Evolutionary conservation across 2,329 filamentous ascomycete genomes (phyloP).

Genomic region (Aspergillus ibericus): DNA sequence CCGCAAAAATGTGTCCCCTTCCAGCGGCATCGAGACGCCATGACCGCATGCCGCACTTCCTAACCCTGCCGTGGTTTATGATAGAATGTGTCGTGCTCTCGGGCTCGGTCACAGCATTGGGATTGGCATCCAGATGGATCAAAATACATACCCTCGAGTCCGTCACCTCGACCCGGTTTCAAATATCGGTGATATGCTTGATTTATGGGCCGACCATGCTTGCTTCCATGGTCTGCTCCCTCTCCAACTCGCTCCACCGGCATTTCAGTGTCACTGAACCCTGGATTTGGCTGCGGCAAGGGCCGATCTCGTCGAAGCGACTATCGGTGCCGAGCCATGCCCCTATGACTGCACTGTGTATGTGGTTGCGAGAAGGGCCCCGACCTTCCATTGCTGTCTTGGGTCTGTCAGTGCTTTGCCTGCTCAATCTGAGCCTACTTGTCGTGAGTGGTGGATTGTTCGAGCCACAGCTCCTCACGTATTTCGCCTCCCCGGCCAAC

Average conservation of each 20-base stretch:
- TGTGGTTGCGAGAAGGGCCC: not conserved
- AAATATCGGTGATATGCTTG: slow-evolving; percentile 10
- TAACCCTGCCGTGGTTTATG: slow-evolving; percentile 18
- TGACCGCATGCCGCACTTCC: slow-evolving; percentile 21
- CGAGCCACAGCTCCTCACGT: slow-evolving; percentile 12
- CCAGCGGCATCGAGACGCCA: not conserved
- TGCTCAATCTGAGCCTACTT: slow-evolving; percentile 16
- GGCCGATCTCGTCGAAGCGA: not conserved
- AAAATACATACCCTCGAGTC: not conserved
- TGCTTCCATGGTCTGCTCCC: slow-evolving; percentile 20
- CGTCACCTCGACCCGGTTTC: not conserved
- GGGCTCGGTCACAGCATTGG: slow-evolving; percentile 14
- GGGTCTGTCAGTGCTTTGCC: slow-evolving; percentile 10
- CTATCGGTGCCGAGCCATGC: not conserved
- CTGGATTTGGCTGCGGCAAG: slow-evolving; percentile 20
- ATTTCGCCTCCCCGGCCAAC: not conserved
- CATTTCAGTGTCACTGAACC: slow-evolving; percentile 23
- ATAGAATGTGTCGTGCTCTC: slow-evolving; percentile 20
- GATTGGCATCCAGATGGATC: slow-evolving; percentile 2
- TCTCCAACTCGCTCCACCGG: slow-evolving; percentile 19
- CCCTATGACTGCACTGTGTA: not conserved
- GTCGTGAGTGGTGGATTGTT: slow-evolving; percentile 23
- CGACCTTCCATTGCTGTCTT: not conserved
- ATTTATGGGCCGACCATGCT: slow-evolving; percentile 22
- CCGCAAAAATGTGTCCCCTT: not conserved